Evolutionary conservation across 2,329 filamentous ascomycete genomes (phyloP).

Genomic region (Thermochaetoides dissita): DNA sequence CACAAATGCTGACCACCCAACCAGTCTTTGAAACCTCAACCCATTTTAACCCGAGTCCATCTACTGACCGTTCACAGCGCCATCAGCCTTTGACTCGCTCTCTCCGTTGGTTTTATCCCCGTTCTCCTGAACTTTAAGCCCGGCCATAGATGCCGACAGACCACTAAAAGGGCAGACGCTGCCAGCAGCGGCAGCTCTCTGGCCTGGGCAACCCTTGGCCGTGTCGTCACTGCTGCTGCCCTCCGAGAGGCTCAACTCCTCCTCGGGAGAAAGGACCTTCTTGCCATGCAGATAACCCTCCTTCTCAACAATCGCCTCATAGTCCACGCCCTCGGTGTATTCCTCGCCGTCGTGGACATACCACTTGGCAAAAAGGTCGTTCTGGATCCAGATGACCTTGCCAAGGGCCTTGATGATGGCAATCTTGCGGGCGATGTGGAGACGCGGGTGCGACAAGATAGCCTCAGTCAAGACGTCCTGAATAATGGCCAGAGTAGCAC

Average conservation of each 20-base stretch:
- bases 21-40: not conserved
- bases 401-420: slow-evolving; percentile 60
- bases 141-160: not conserved
- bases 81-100: not conserved
- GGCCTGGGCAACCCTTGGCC: not conserved
- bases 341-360: slow-evolving; percentile 58
- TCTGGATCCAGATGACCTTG: slow-evolving; percentile 81
- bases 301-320: slow-evolving; percentile 35
- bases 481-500: slow-evolving; percentile 57
- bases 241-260: slow-evolving; percentile 1
- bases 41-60: not conserved
- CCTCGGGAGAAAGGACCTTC: slow-evolving; percentile 32
- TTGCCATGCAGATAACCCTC: slow-evolving; percentile 53
- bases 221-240: slow-evolving; percentile 6
- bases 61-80: not conserved
- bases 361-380: slow-evolving; percentile 76
- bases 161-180: slow-evolving; percentile 6
- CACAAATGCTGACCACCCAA: too few relatives aligned
- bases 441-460: slow-evolving; percentile 54
- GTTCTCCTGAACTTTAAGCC: not conserved
- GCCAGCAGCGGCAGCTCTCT: not conserved
- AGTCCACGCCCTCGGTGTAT: slow-evolving; percentile 31
- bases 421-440: slow-evolving; percentile 55
- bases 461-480: slow-evolving; percentile 67
- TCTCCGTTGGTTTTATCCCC: not conserved